These are phyloP conservation scores for Globisporangium camurandrum DNA, from an alignment of 352 stramenopile genomes.

Conservation along the genomic window DNA sequence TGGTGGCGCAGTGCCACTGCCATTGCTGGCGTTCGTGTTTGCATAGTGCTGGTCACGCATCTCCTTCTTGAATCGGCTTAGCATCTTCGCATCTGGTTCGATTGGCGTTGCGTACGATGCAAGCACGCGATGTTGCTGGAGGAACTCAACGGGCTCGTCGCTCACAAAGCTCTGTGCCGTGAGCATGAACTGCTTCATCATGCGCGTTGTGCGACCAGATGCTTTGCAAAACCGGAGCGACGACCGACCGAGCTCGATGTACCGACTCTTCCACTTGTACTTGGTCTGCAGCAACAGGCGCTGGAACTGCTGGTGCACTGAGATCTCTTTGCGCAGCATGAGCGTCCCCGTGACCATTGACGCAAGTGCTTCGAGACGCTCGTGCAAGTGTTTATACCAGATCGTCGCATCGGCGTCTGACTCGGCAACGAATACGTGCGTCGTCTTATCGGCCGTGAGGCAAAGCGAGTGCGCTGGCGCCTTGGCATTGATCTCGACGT, in stretches of 20 bases:
- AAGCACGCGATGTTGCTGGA: constrained; percentile 26
- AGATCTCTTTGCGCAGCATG: constrained; percentile 48
- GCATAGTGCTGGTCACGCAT: constrained; percentile 18
- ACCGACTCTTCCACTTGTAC: constrained; percentile 52
- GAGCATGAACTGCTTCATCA: constrained; percentile 68
- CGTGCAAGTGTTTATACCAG: constrained; percentile 41
- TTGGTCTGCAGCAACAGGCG: constrained; percentile 48
- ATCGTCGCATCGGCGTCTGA: constrained; percentile 29
- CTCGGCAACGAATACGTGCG: constrained; percentile 55
- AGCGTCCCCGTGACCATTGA: constrained; percentile 42
- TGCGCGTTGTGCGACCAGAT: constrained; percentile 29
- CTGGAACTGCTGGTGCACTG: constrained; percentile 37
- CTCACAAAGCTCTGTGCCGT: constrained; percentile 42
- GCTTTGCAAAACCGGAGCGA: constrained; percentile 46
- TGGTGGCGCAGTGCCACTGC: not conserved
- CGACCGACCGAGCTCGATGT: constrained; percentile 48
- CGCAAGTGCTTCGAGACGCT: constrained; percentile 39
- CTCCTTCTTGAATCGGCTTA: constrained; percentile 24
- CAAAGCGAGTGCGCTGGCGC: constrained; percentile 51
- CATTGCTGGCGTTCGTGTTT: not conserved
- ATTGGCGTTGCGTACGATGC: constrained; percentile 36
- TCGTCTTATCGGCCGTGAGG: constrained; percentile 51
- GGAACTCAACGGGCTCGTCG: constrained; percentile 48
- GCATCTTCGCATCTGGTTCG: constrained; percentile 21
- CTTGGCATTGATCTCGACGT: constrained; percentile 54